Conservation (phyloP, 164 flowering plant species). For the Aristolochia contorta region DNA sequence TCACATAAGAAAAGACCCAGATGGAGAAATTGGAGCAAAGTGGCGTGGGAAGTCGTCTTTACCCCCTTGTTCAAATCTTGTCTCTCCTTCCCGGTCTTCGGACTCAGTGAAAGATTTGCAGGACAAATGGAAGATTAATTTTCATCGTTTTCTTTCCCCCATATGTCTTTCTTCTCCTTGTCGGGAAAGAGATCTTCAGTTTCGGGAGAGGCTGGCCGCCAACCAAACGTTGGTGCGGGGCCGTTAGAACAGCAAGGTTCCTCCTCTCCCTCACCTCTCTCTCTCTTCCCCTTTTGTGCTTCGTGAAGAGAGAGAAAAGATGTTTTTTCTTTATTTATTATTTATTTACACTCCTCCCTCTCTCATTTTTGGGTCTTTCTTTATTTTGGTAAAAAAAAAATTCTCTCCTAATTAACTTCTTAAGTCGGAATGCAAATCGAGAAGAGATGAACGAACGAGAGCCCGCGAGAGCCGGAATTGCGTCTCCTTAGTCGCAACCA, state of each 20-base stretch:
- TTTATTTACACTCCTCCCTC: constrained; percentile 9
- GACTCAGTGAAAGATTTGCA: neutral
- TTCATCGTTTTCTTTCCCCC: neutral
- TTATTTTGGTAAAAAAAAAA: no score
- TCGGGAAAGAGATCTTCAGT: neutral
- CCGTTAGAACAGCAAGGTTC: constrained; percentile 26
- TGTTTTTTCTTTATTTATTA: neutral
- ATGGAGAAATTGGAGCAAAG: neutral
- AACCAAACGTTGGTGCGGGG: constrained; percentile 25
- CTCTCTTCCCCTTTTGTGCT: neutral
- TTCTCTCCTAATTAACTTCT: no score
- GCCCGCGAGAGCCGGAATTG: constrained; percentile 8
- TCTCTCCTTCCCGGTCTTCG: neutral
- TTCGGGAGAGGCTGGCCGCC: constrained; percentile 14
- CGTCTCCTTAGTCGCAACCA: constrained; percentile 4
- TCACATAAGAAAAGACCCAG: constrained; percentile 6
- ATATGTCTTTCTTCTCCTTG: neutral
- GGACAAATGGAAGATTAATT: neutral
- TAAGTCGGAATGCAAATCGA: neutral
- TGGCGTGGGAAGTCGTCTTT: no score
- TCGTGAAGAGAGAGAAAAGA: neutral
- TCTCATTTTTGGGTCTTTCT: constrained; percentile 8
- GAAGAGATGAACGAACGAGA: neutral
- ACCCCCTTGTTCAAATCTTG: no score
- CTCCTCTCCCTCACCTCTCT: neutral